Conservation (phyloP, 2,329 filamentous ascomycete genomes). For the Ceratocystis alfenasii region DNA sequence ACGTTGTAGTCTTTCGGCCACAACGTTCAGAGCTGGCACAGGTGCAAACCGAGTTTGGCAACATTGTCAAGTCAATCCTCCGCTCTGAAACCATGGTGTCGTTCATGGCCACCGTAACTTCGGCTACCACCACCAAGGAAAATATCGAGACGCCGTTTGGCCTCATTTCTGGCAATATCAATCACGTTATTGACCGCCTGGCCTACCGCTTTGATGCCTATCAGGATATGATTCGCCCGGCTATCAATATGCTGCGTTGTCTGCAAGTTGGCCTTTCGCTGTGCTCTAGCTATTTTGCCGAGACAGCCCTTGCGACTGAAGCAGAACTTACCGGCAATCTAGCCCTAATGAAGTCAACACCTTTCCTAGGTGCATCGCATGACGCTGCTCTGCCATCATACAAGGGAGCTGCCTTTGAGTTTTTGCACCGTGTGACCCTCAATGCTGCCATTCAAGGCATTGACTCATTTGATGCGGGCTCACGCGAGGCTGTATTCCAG, state of each 20-base stretch:
- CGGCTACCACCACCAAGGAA: slow-evolving; percentile 24
- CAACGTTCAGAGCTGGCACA: slow-evolving; percentile 52
- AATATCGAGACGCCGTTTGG: slow-evolving; percentile 36
- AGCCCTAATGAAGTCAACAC: slow-evolving; percentile 36
- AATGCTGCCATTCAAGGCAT: slow-evolving; percentile 37
- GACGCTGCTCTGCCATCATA: slow-evolving; percentile 23
- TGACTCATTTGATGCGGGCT: slow-evolving; percentile 27
- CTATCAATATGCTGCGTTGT: slow-evolving; percentile 67
- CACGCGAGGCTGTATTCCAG: slow-evolving; percentile 42
- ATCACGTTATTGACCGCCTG: slow-evolving; percentile 58
- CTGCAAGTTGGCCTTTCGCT: slow-evolving; percentile 64
- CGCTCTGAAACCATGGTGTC: slow-evolving; percentile 32
- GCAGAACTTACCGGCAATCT: neutral
- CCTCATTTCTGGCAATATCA: slow-evolving; percentile 46
- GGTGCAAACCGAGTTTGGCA: slow-evolving; percentile 74
- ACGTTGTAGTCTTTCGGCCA: slow-evolving; percentile 60
- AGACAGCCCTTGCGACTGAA: slow-evolving; percentile 25
- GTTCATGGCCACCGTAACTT: slow-evolving; percentile 11
- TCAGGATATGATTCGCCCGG: slow-evolving; percentile 69
- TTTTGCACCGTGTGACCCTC: slow-evolving; percentile 38
- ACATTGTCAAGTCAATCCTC: slow-evolving; percentile 55
- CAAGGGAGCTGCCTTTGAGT: slow-evolving; percentile 34
- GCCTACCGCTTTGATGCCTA: slow-evolving; percentile 62
- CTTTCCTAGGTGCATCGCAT: slow-evolving; percentile 42
- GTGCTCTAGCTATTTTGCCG: slow-evolving; percentile 32